Evolutionary conservation across 73 alveolate species (phyloP).

Genomic region (Paraurostyla sp.): DNA sequence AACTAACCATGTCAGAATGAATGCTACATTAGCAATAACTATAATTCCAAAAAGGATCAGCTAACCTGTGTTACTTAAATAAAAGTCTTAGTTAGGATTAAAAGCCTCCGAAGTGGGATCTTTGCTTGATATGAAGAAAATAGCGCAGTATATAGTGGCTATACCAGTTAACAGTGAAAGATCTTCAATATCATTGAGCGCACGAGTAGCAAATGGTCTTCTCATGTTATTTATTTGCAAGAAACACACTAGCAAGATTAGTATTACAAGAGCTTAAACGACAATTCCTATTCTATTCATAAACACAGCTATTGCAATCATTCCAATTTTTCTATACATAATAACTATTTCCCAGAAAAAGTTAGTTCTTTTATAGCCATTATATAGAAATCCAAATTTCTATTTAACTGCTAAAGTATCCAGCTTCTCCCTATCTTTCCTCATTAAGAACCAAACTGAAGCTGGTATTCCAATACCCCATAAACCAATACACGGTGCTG

Average conservation of each 20-base stretch:
- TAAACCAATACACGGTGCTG: constrained; percentile 71
- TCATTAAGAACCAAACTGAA: constrained; percentile 64
- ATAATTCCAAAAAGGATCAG: constrained; percentile 60
- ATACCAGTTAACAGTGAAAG: constrained; percentile 55
- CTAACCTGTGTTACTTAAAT: neutral
- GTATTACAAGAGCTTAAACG: constrained; percentile 70
- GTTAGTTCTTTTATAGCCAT: constrained; percentile 74
- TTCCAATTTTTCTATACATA: constrained; percentile 73
- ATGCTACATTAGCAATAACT: constrained; percentile 54
- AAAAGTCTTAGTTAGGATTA: constrained; percentile 62
- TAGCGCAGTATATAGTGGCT: constrained; percentile 80
- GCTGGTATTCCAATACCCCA: constrained; percentile 82
- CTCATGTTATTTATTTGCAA: constrained; percentile 67
- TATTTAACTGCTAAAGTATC: constrained; percentile 68
- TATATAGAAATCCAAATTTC: constrained; percentile 80
- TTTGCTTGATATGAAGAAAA: constrained; percentile 71
- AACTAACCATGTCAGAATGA: constrained; percentile 60
- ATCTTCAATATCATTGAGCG: constrained; percentile 72
- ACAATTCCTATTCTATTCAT: constrained; percentile 72
- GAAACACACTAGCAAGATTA: constrained; percentile 66
- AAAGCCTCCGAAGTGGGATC: constrained; percentile 58
- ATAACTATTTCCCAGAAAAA: constrained; percentile 82
- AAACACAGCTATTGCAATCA: constrained; percentile 72
- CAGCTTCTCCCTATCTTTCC: constrained; percentile 57
- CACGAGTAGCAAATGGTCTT: constrained; percentile 72